These are phyloP conservation scores for Aspergillus pseudotamarii DNA, from an alignment of 2,329 filamentous ascomycete genomes.

Conservation along the genomic window DNA sequence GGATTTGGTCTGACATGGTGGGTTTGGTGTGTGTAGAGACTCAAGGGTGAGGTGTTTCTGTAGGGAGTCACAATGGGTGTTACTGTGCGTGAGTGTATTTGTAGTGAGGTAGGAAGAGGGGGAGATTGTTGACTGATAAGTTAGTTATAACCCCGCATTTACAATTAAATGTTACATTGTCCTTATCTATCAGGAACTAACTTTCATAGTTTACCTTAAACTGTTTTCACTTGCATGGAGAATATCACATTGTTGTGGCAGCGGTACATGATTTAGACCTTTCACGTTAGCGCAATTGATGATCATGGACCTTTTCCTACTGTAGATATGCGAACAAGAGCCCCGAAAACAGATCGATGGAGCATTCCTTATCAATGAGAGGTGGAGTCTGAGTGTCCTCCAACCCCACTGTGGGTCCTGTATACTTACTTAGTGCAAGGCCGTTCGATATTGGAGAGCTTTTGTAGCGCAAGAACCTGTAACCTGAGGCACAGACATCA, in stretches of 20 bases:
- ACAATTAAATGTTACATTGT: background rate
- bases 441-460: no score
- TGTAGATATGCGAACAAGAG: no score
- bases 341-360: background rate
- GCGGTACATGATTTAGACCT: background rate
- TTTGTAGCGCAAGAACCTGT: no score
- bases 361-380: background rate
- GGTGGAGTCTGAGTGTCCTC: no score
- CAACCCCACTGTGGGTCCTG: background rate
- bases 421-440: background rate
- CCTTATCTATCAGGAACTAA: background rate
- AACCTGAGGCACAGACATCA: no score
- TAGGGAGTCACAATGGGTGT: background rate
- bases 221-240: background rate
- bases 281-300: background rate
- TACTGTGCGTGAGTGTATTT: background rate
- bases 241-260: background rate
- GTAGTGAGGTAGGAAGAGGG: background rate
- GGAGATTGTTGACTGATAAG: background rate
- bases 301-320: background rate
- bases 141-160: background rate
- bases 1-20: slow-evolving; percentile 9
- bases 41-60: background rate
- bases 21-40: background rate
- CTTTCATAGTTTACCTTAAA: no score